These are phyloP conservation scores for Aspergillus mulundensis DNA, from an alignment of 495 filamentous ascomycete genomes.

Conservation along the genomic window DNA sequence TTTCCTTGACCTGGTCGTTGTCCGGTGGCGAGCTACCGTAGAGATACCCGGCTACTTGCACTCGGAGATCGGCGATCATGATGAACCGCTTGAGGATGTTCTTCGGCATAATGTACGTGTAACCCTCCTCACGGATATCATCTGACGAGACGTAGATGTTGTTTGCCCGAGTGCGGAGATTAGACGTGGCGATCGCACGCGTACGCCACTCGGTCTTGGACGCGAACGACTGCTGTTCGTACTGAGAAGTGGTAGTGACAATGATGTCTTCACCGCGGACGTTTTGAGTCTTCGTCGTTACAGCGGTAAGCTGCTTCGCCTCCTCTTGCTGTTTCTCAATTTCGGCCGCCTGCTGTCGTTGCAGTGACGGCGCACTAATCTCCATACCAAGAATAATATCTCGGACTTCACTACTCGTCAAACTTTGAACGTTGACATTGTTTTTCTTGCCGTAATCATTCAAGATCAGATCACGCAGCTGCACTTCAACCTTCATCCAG, in stretches of 20 bases:
- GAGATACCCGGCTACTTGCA: constrained; percentile 93
- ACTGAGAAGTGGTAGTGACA: constrained; percentile 95
- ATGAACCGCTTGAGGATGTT: constrained; percentile 99
- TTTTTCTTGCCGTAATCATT: constrained; percentile 99
- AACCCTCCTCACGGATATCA: constrained; percentile 77
- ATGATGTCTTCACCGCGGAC: constrained; percentile 97
- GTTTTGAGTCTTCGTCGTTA: constrained; percentile 98
- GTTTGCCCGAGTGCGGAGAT: constrained; percentile 90
- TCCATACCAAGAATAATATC: constrained; percentile 99
- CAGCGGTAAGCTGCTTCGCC: constrained; percentile 91
- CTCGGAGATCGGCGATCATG: constrained; percentile 92
- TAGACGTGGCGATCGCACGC: constrained; percentile 91
- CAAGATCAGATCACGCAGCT: constrained; percentile 90
- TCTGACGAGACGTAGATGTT: constrained; percentile 98
- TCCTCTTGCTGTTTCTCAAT: constrained; percentile 99
- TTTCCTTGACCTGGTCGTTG: constrained; percentile 95
- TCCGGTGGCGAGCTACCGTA: constrained; percentile 92
- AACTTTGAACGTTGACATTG: constrained; percentile 94
- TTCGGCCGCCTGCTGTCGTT: constrained; percentile 96
- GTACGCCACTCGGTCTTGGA: constrained; percentile 99
- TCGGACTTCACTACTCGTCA: constrained; percentile 94
- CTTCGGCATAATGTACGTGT: constrained; percentile 97
- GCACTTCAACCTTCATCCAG: constrained; percentile 98
- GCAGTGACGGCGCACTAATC: constrained; percentile 96
- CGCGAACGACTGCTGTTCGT: constrained; percentile 94